Evolutionary conservation across 2,329 filamentous ascomycete species (phyloP).

Genomic region (Talaromyces verruculosus): DNA sequence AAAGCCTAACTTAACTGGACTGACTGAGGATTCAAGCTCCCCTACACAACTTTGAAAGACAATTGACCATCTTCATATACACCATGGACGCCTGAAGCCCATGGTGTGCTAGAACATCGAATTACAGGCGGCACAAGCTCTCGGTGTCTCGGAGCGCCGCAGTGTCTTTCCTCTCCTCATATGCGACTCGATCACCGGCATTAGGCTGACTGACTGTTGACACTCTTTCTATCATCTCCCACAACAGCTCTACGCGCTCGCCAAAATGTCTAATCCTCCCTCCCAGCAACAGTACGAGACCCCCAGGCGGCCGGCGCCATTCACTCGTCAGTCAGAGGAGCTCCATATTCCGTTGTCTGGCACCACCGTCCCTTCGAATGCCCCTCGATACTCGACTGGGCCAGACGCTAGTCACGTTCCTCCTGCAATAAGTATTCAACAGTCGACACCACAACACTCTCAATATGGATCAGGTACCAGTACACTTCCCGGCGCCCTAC

Average conservation of each 20-base stretch:
- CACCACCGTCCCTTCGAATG: conserved; percentile 40
- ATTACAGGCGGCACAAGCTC: conserved; percentile 49
- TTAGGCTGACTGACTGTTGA: neutral
- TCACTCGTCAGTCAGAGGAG: conserved; percentile 55
- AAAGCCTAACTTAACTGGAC: neutral
- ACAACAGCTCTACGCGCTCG: conserved; percentile 44
- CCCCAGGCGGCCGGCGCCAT: conserved; percentile 50
- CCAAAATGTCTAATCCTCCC: conserved; percentile 44
- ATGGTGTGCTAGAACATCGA: conserved; percentile 39
- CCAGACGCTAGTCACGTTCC: conserved; percentile 50
- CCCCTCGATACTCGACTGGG: conserved; percentile 45
- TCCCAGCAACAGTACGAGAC: conserved; percentile 49
- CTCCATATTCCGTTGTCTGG: conserved; percentile 53
- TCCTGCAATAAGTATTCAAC: conserved; percentile 61
- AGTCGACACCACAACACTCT: conserved; percentile 51
- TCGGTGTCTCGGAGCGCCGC: conserved; percentile 49
- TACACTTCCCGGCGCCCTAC: conserved; percentile 61
- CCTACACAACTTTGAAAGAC: neutral
- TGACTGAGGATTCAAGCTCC: neutral
- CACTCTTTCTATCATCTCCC: conserved; percentile 26
- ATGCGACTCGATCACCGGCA: conserved; percentile 6
- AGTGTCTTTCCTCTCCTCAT: conserved; percentile 29
- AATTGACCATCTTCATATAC: neutral
- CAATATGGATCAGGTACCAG: conserved; percentile 48
- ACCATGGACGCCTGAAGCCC: conserved; percentile 1